A percentile compares a stretch with the other conserved stretches of the same genome.
phyloP scores from a whole-genome alignment of 805 yeast genomes.

The Cyberlindnera saturnus region DNA sequence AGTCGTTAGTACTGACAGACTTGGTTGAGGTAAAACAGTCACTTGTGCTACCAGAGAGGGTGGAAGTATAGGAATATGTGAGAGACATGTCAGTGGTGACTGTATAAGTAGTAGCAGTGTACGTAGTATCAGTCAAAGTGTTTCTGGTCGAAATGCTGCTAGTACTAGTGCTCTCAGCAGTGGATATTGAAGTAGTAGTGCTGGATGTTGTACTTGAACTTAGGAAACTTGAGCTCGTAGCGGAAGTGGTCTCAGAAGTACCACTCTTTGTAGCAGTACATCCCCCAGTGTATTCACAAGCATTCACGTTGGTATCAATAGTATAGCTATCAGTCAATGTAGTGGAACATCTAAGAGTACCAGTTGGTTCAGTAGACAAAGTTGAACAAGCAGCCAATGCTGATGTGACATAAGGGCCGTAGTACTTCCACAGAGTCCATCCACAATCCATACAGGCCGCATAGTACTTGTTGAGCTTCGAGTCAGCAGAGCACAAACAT shows the following conservation, averaged over 20 bases:
- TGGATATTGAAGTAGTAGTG: too few species aligned
- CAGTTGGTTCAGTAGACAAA: conserved; percentile 26
- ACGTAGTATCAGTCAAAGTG: too few species aligned
- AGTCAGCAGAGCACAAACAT: conserved; percentile 15
- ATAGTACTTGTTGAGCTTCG: conserved; percentile 20
- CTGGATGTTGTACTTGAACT: too few species aligned
- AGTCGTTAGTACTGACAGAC: conserved; percentile 1
- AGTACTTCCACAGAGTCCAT: conserved; percentile 30
- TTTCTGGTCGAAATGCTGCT: too few species aligned
- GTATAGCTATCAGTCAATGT: conserved; percentile 12
- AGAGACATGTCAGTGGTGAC: too few species aligned
- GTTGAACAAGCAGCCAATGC: conserved; percentile 23
- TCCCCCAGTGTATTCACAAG: conserved; percentile 7
- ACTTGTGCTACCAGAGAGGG: too few species aligned
- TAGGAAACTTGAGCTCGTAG: too few species aligned
- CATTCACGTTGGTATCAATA: conserved; percentile 3
- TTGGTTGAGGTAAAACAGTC: conserved; percentile 8
- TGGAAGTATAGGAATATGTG: too few species aligned
- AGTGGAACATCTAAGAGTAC: conserved; percentile 22
- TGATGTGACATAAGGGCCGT: conserved; percentile 21
- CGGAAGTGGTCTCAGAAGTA: too few species aligned
- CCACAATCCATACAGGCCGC: conserved; percentile 29
- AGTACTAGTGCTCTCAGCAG: too few species aligned
- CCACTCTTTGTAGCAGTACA: conserved; percentile 4
- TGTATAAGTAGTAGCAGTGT: too few species aligned